phyloP scores from a whole-genome alignment of 1,139 yeast species.

The Hyphopichia wangnamkhiaoensis region DNA sequence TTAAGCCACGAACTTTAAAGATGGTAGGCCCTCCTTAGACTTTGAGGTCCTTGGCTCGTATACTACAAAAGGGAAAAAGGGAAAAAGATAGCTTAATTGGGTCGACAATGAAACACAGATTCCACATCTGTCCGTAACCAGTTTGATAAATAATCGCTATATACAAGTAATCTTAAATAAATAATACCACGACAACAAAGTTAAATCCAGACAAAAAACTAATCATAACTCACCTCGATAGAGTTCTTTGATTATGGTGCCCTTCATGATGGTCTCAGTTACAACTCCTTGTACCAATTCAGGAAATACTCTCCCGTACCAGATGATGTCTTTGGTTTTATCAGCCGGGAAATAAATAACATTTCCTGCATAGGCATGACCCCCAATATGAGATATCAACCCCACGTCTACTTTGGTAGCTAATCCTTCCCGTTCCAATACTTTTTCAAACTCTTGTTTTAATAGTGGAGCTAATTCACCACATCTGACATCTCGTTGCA shows the following conservation, averaged over 20 bases:
- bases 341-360: slow-evolving; percentile 53
- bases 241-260: slow-evolving; percentile 52
- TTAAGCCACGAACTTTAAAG: too few relatives aligned
- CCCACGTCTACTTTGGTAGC: slow-evolving; percentile 45
- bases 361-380: slow-evolving; percentile 80
- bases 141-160: not conserved
- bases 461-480: slow-evolving; percentile 64
- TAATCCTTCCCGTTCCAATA: slow-evolving; percentile 30
- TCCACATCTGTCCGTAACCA: too few relatives aligned
- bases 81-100: too few relatives aligned
- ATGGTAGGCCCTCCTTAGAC: too few relatives aligned
- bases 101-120: too few relatives aligned
- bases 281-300: slow-evolving; percentile 67
- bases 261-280: slow-evolving; percentile 48
- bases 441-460: slow-evolving; percentile 48
- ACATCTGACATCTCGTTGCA: slow-evolving; percentile 63
- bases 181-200: not conserved
- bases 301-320: slow-evolving; percentile 75
- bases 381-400: slow-evolving; percentile 68
- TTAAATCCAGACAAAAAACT: not conserved
- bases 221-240: slow-evolving; percentile 45
- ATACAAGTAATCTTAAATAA: not conserved
- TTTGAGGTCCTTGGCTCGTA: too few relatives aligned
- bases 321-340: slow-evolving; percentile 43
- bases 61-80: too few relatives aligned